Percentiles rank a stretch among this genome's conserved stretches.
Evolutionary conservation across 1,284 basidiomycete genomes (phyloP).

Genomic region (Moniliophthora roreri): DNA sequence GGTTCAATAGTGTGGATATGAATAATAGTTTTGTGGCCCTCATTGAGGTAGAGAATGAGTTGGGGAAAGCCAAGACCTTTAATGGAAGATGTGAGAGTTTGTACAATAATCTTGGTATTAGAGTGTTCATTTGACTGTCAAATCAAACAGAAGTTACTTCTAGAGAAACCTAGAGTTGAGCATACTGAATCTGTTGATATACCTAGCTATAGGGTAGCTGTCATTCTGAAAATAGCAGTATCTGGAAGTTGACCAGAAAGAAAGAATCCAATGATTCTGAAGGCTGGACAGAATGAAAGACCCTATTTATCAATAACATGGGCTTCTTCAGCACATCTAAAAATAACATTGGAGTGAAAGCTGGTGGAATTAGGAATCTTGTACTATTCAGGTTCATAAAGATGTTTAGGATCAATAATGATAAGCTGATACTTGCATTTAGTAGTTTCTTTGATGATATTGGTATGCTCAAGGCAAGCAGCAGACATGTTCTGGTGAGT

Average conservation of each 20-base stretch:
- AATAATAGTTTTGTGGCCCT: slow-evolving; percentile 7
- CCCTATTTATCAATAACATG: slow-evolving; percentile 19
- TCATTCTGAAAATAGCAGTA: slow-evolving; percentile 12
- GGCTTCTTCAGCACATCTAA: slow-evolving; percentile 16
- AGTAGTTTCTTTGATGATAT: too few relatives aligned
- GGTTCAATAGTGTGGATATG: slow-evolving; percentile 9
- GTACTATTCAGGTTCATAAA: neutral
- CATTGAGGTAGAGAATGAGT: slow-evolving; percentile 5
- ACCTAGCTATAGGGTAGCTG: slow-evolving; percentile 17
- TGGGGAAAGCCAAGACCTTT: slow-evolving; percentile 6
- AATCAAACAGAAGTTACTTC: slow-evolving; percentile 6
- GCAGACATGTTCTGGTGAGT: neutral
- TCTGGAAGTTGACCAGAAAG: slow-evolving; percentile 15
- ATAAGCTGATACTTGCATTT: neutral
- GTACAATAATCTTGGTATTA: slow-evolving; percentile 6
- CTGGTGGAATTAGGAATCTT: slow-evolving; percentile 9
- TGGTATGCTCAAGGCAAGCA: too few relatives aligned
- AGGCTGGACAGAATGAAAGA: slow-evolving; percentile 11
- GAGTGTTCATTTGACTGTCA: slow-evolving; percentile 15
- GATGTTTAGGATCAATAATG: slow-evolving; percentile 8
- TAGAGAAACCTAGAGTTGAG: slow-evolving; percentile 12
- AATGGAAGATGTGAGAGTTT: neutral
- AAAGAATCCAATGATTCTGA: slow-evolving; percentile 17
- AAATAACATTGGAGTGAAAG: slow-evolving; percentile 16
- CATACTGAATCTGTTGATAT: slow-evolving; percentile 3